Evolutionary conservation across 352 stramenopile species (phyloP).

Genomic region (Ophiocytium majus): DNA sequence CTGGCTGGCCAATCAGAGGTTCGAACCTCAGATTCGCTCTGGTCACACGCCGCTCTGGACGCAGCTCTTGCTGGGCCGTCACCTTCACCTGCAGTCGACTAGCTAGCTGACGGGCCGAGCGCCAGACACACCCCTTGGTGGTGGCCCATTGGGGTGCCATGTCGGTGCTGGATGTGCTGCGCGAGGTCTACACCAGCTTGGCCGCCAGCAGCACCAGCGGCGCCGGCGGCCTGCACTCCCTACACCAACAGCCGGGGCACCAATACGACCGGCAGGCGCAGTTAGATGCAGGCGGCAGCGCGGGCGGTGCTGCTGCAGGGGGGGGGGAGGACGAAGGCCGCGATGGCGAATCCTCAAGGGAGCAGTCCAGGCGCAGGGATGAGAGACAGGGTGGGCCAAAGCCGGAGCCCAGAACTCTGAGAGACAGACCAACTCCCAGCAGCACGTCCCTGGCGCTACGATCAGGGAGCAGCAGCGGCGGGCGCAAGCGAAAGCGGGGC

Average conservation of each 20-base stretch:
- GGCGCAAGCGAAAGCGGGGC: conserved; percentile 16
- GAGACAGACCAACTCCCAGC: not conserved
- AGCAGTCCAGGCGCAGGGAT: no score
- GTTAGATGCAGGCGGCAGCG: not conserved
- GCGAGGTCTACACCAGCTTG: conserved; percentile 43
- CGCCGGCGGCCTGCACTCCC: not conserved
- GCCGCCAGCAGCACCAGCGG: conserved; percentile 31
- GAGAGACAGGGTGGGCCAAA: no score
- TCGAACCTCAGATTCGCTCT: no score
- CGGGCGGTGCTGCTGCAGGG: not conserved
- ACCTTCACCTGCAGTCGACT: no score
- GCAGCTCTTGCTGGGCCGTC: no score
- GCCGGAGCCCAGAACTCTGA: not conserved
- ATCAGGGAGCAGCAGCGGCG: not conserved
- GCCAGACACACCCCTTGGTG: no score
- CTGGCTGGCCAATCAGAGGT: no score
- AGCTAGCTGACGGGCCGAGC: no score
- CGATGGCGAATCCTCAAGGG: no score
- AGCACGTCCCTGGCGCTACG: not conserved
- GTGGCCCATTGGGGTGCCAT: conserved; percentile 2
- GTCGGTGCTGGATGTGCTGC: conserved; percentile 32
- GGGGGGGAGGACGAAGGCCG: not conserved
- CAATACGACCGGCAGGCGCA: no score
- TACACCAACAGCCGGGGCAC: not conserved
- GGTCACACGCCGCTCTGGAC: no score